A percentile compares a stretch with the other conserved stretches of the same genome.
Conservation (phyloP, 148 eudicot genomes). For the Cornus florida region DNA sequence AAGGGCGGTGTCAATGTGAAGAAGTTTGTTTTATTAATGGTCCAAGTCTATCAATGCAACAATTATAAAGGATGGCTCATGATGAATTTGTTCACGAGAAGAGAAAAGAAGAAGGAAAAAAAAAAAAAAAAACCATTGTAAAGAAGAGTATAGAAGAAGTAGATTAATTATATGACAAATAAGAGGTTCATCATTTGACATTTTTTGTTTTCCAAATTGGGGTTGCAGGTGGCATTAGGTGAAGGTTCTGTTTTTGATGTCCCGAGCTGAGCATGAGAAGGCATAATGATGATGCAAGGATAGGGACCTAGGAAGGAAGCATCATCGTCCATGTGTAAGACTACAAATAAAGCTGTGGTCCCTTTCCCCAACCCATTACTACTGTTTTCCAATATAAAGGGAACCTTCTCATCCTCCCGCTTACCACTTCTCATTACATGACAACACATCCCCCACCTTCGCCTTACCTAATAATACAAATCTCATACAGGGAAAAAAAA, state of each 20-base stretch:
- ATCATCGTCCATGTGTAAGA: not conserved
- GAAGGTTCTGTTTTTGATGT: not conserved
- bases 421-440: not conserved
- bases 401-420: not conserved
- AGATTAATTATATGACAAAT: no score
- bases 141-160: no score
- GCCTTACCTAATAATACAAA: not conserved
- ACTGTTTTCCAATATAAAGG: not conserved
- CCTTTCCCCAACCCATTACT: not conserved
- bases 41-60: no score
- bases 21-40: no score
- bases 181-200: no score
- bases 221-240: not conserved
- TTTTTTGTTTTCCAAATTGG: not conserved
- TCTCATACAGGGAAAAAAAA: no score
- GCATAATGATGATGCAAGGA: slow-evolving; percentile 1
- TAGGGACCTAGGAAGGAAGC: not conserved
- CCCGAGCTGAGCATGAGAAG: not conserved
- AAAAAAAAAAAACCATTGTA: no score
- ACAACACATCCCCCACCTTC: slow-evolving; percentile 1
- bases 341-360: not conserved
- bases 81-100: no score
- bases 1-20: no score
- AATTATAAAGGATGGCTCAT: no score
- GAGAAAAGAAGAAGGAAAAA: no score